Base-by-base conservation (phyloP, 2,329 filamentous ascomycete species). In the Diaporthe sp. region DNA sequence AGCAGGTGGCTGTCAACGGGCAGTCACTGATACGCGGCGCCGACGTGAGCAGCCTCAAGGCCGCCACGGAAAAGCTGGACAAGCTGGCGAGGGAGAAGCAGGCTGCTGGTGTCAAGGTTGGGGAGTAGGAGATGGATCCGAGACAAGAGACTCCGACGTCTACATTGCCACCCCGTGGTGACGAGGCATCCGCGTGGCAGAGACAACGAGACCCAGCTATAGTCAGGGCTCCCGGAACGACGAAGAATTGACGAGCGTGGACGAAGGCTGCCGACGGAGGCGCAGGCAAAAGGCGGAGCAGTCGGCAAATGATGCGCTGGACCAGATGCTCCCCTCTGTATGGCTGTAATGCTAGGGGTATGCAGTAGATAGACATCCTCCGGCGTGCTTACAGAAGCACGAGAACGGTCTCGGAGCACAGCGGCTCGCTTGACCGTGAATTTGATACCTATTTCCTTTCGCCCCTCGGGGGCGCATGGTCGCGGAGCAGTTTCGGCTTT, bases 1-100 rank as follows among this genome's bases (percentile, higher is more conserved):
- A 86, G 80, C 83, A 84, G 76, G 83, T 85, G 52, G 82, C 82
- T 9, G 83, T 85, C 52, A 84, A 86, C 76, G 83, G 83, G 6
- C 78, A 82, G 74, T 75, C 77, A 19, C 78, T 80, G 76, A 84
- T 86, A 68, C 82, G 80, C 61, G 84, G 84, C 58, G 84, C 84
- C 2, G 81, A 85, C 66, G 77, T 80, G 28, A 74, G 68, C 33
- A 77, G 76, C 38, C 75, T 86, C 22, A 76, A 77, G 28, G 80
- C 79, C 4, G 84, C 83, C 3, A 82, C 80, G 1, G 81, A 82
- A 75, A 85, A 85, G 80, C 77, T 85, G 47, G 80, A 80, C 0
- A 80, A 78, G 12, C 77, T 85, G 40, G 84, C 84, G 3, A 80
- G 81, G 79, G 82, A 82, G 76, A 82, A 80, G 78, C 78, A 77